Percentiles rank a stretch among this genome's conserved stretches.
Evolutionary conservation across 257 asterid species (phyloP).

Genomic region (Fraxinus cuspidata): DNA sequence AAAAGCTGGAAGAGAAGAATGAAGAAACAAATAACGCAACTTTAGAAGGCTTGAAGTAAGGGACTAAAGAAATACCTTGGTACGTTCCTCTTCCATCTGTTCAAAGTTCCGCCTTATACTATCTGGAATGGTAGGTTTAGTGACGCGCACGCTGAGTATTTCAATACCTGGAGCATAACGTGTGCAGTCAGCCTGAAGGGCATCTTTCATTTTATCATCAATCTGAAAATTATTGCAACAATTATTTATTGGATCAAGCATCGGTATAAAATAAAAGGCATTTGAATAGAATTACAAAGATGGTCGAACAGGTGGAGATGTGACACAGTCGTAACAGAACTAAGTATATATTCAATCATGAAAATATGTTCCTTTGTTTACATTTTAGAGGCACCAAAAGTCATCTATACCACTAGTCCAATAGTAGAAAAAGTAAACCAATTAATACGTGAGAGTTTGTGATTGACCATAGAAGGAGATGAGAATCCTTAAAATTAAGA

Average conservation of each 20-base stretch:
- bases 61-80: slow-evolving; percentile 61
- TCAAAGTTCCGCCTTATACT: slow-evolving; percentile 82
- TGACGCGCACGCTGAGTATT: slow-evolving; percentile 92
- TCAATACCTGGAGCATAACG: slow-evolving; percentile 99
- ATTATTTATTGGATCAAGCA: not conserved
- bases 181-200: slow-evolving; percentile 98
- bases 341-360: not conserved
- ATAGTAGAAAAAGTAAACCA: not conserved
- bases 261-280: slow-evolving; percentile 8
- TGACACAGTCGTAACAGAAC: slow-evolving; percentile 21
- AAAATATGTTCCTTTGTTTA: not conserved
- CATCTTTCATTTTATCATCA: slow-evolving; percentile 97
- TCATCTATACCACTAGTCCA: not conserved
- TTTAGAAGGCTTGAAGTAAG: slow-evolving; percentile 14
- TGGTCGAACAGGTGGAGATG: slow-evolving; percentile 9
- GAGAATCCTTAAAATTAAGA: not conserved
- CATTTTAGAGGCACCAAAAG: not conserved
- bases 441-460: not conserved
- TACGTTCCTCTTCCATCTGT: slow-evolving; percentile 98
- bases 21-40: not conserved
- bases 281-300: slow-evolving; percentile 11
- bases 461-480: not conserved
- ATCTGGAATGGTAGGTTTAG: slow-evolving; percentile 88
- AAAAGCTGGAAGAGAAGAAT: slow-evolving; percentile 12
- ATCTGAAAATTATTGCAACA: slow-evolving; percentile 52